Evolutionary conservation across 441 rosid genomes (phyloP).

Genomic region (Eugenia klotzschiana): DNA sequence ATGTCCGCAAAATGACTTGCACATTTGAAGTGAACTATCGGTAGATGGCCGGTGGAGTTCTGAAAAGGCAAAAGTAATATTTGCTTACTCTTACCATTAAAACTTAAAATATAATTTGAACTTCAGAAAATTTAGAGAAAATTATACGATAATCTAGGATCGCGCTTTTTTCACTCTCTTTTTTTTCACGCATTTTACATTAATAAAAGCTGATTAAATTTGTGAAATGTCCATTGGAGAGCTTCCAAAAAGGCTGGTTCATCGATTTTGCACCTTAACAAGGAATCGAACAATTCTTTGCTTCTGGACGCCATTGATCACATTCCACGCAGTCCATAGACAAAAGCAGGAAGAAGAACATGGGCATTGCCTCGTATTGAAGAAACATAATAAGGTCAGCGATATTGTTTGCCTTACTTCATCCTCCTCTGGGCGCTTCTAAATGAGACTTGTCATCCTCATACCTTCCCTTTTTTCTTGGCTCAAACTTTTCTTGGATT

Average conservation of each 20-base stretch:
- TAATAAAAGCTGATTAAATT: neutral
- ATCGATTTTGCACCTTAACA: neutral
- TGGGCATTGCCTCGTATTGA: neutral
- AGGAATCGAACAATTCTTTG: neutral
- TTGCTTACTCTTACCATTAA: too few species aligned
- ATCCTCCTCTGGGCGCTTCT: neutral
- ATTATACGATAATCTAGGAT: neutral
- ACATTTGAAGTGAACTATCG: too few species aligned
- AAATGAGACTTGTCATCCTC: neutral
- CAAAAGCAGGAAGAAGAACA: neutral
- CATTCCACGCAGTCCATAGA: neutral
- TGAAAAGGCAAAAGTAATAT: too few species aligned
- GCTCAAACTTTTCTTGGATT: neutral
- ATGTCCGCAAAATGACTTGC: too few species aligned
- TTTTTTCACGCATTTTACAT: neutral
- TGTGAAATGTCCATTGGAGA: neutral
- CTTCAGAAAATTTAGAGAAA: neutral
- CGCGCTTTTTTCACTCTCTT: too few species aligned
- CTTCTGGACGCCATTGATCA: neutral
- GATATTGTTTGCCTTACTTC: neutral
- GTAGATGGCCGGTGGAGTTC: too few species aligned
- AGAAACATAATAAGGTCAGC: neutral
- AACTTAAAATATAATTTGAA: neutral
- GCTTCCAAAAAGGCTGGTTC: neutral
- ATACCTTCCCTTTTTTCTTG: neutral